Percentiles rank a stretch among this genome's conserved stretches.
These are phyloP conservation scores for Diospyros lotus DNA, from an alignment of 148 eudicot genomes.

Conservation along the genomic window DNA sequence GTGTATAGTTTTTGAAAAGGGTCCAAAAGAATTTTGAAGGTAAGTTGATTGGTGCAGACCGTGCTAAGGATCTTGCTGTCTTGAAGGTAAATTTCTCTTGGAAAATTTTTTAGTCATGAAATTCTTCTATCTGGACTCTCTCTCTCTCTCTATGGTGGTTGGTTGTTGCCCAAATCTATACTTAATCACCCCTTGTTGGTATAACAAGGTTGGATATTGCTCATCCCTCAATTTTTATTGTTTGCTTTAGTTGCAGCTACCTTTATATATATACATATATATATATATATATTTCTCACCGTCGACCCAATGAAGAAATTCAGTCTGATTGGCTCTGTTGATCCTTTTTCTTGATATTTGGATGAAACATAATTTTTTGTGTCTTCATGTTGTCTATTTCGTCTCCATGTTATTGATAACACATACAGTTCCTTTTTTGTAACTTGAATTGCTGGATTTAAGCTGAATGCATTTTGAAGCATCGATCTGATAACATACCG, in stretches of 20 bases:
- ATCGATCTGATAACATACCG: no score
- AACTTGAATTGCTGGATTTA: background rate
- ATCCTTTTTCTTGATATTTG: no score
- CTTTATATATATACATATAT: no score
- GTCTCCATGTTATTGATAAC: background rate
- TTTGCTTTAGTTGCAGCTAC: background rate
- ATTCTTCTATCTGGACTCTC: background rate
- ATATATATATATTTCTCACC: no score
- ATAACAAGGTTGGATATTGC: background rate
- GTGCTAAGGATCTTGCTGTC: conserved; percentile 98
- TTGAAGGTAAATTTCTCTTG: conserved; percentile 55
- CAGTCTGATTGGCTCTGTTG: no score
- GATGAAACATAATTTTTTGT: no score
- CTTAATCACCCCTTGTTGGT: background rate
- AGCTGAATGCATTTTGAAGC: no score
- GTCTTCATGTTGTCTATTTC: no score
- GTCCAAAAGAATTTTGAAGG: conserved; percentile 96
- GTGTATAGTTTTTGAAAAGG: conserved; percentile 36
- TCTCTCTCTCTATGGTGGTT: background rate
- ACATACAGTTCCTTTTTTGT: background rate
- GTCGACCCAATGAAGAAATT: no score
- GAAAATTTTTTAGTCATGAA: background rate
- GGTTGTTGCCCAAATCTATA: background rate
- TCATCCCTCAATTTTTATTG: background rate
- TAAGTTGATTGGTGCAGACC: conserved; percentile 88